These are phyloP conservation scores for Rhexocercosporidium sp. DNA, from an alignment of 2,329 filamentous ascomycete genomes.

Conservation along the genomic window DNA sequence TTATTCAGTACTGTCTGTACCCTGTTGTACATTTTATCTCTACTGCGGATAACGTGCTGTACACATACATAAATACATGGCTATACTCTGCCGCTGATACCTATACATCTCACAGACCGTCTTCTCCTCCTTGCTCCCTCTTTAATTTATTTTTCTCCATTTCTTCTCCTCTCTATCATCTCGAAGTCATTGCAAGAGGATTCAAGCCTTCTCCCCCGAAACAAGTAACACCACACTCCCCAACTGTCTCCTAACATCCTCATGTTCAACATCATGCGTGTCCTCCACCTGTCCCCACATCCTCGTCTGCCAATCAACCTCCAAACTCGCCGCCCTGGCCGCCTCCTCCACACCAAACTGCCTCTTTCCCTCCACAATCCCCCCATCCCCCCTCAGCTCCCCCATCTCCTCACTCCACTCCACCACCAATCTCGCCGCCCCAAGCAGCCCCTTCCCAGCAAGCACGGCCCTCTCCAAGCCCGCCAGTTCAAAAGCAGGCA, in stretches of 20 bases:
- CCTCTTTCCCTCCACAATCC: slow-evolving; percentile 38
- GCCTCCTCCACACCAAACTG: slow-evolving; percentile 86
- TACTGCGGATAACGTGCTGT: no score
- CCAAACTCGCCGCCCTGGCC: slow-evolving; percentile 75
- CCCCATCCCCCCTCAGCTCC: slow-evolving; percentile 55
- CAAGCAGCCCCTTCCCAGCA: slow-evolving; percentile 84
- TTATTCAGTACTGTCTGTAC: no score
- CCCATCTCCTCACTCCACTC: slow-evolving; percentile 84
- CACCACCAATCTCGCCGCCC: slow-evolving; percentile 75
- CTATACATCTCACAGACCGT: no score
- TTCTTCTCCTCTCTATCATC: background rate
- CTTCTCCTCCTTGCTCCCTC: no score
- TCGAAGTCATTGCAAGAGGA: background rate
- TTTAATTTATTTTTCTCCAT: background rate
- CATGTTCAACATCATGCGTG: slow-evolving; percentile 94
- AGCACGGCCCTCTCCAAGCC: slow-evolving; percentile 84
- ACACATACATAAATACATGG: no score
- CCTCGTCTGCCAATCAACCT: slow-evolving; percentile 87
- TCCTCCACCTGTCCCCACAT: slow-evolving; percentile 97
- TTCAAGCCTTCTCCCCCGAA: slow-evolving; percentile 52
- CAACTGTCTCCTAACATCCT: slow-evolving; percentile 85
- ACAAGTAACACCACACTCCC: slow-evolving; percentile 87
- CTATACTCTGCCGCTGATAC: no score
- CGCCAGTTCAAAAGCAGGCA: slow-evolving; percentile 82
- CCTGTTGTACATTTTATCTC: no score